Evolutionary conservation across 2,329 filamentous ascomycete genomes (phyloP).

Genomic region (Bimuria novae-zelandiae): DNA sequence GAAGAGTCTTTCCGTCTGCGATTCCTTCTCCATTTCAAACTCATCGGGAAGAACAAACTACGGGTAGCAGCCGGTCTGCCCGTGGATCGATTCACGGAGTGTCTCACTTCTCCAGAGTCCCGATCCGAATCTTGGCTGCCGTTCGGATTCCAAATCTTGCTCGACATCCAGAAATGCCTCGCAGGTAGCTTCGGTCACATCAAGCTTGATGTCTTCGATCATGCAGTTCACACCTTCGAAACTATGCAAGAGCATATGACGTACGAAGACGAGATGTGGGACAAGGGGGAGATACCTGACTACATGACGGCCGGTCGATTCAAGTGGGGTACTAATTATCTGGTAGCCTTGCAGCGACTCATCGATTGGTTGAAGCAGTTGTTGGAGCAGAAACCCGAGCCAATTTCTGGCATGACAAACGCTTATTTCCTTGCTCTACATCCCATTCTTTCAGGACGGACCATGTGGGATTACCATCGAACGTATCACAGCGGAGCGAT

Average conservation of each 20-base stretch:
- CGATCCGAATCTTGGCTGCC: slow-evolving; percentile 15
- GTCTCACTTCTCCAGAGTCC: slow-evolving; percentile 7
- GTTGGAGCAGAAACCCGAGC: background rate
- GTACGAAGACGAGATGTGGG: slow-evolving; percentile 25
- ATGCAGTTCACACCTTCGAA: slow-evolving; percentile 10
- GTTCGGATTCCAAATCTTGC: slow-evolving; percentile 21
- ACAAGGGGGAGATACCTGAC: slow-evolving; percentile 17
- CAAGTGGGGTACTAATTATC: slow-evolving; percentile 23
- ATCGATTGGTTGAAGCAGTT: slow-evolving; percentile 16
- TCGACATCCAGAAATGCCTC: slow-evolving; percentile 16
- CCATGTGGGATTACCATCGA: slow-evolving; percentile 15
- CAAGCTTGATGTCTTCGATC: slow-evolving; percentile 12
- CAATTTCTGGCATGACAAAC: background rate
- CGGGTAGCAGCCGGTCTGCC: slow-evolving; percentile 4
- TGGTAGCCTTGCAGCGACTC: slow-evolving; percentile 8
- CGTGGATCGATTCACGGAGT: slow-evolving; percentile 18
- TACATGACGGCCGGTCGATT: slow-evolving; percentile 21
- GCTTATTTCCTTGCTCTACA: slow-evolving; percentile 15
- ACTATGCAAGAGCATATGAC: slow-evolving; percentile 19
- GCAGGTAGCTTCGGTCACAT: background rate
- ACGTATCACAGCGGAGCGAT: slow-evolving; percentile 15
- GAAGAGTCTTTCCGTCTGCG: background rate
- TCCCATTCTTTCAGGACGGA: slow-evolving; percentile 18
- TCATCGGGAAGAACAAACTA: slow-evolving; percentile 9
- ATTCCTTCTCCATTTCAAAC: slow-evolving; percentile 19